Evolutionary conservation across 306 rosid genomes (phyloP), one percentile per base, ranked within the genome.

Genomic region (Mimosa bimucronata): DNA sequence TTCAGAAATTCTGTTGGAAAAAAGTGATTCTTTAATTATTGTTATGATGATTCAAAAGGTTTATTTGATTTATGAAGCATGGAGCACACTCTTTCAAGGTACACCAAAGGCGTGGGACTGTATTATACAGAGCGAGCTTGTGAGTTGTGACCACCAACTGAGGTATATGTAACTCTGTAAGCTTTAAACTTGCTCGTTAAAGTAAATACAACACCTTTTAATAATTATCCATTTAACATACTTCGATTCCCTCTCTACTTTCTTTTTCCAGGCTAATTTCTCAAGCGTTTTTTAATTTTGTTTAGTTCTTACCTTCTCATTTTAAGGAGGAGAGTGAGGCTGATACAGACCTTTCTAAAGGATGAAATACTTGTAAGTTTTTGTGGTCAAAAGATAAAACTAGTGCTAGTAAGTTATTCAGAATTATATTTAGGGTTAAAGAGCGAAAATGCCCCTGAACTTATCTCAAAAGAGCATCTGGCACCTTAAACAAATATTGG

Each of bases 61-160:
- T 50, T 41, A 19, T 41, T 84, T 81, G 62, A 74, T 85, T n/a
- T 18, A 74, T 83, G 83, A 79, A 90, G 97, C 91, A 89, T 91
- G 96, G 88, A 88, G 42, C 92, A 88, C 5, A 88, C 82, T 13
- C 83, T 92, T 62, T 70, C 87, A 72, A 89, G 91, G 77, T 91
- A 92, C 82, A 77, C 72, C 40, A 85, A 73, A 74, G 80, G 83
- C 5, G 14, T 46, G 31, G 80, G 74, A 34, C 50, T 75, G 34
- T 87, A 87, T 65, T 41, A 6, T 71, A 66, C 80, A 75, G 82
- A 73, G 41, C 80, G 82, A 48, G 83, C 75, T 69, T 70, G 40
- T 55, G 66, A 76, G n/a, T n/a, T 68, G 79, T 65, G 42, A 61
- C 80, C 83, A 61, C 80, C 83, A 45, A 9, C 44, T 77, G 71